Conservation (phyloP, 2,329 filamentous ascomycete species). For the Aspergillus texensis region DNA sequence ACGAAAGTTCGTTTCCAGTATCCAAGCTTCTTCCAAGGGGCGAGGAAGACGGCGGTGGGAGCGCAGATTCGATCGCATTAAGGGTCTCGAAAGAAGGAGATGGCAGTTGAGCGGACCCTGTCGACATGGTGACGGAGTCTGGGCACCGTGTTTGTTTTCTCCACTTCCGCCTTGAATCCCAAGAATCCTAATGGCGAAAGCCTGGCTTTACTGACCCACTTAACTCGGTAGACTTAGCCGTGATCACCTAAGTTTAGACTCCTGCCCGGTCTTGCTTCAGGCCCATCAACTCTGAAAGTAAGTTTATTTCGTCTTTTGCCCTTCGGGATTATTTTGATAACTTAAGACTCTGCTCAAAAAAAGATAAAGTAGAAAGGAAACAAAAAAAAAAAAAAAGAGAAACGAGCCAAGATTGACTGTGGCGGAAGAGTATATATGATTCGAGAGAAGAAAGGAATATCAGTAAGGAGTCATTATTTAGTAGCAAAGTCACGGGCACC, state of each 20-base stretch:
- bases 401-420: not conserved
- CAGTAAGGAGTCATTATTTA: not conserved
- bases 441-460: not conserved
- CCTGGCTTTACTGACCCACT: slow-evolving; percentile 6
- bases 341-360: not conserved
- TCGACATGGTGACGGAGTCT: slow-evolving; percentile 37
- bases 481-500: not conserved
- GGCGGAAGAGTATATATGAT: not conserved
- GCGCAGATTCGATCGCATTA: slow-evolving; percentile 26
- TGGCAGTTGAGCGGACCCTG: slow-evolving; percentile 22
- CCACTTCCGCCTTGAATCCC: slow-evolving; percentile 19
- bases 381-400: not conserved
- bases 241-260: slow-evolving; percentile 6
- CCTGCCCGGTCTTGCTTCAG: not conserved
- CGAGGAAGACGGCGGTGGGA: slow-evolving; percentile 28
- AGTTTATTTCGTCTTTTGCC: not conserved
- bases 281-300: not conserved
- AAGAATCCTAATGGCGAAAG: slow-evolving; percentile 3
- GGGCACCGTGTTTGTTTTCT: slow-evolving; percentile 32
- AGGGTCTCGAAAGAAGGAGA: slow-evolving; percentile 21
- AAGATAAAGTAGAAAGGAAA: not conserved
- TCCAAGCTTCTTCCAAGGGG: slow-evolving; percentile 37
- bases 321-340: no score
- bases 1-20: slow-evolving; percentile 33
- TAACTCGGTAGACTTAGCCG: slow-evolving; percentile 5